A percentile compares a stretch with the other conserved stretches of the same genome.
phyloP scores from a whole-genome alignment of 73 alveolate species.

The Symbiodinium natans region DNA sequence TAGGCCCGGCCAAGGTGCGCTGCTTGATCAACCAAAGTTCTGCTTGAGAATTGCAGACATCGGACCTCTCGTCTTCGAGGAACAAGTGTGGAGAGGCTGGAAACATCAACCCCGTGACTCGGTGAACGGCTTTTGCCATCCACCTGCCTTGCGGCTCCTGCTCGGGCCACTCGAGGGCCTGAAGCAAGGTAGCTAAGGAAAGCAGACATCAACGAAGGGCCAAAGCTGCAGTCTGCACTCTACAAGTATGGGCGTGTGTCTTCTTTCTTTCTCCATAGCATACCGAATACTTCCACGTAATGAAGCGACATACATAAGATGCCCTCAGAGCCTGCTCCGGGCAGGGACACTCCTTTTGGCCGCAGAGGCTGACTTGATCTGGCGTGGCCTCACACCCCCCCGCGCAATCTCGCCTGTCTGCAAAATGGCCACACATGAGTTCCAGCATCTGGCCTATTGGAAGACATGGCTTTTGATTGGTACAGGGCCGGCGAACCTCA shows the following conservation, averaged over 20 bases:
- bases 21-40: conserved; percentile 85
- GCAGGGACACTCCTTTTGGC: neutral
- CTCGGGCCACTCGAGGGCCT: neutral
- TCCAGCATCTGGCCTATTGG: too few species aligned
- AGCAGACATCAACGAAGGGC: too few species aligned
- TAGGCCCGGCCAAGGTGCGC: conserved; percentile 48
- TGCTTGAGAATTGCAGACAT: conserved; percentile 36
- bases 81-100: neutral
- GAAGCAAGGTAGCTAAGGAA: neutral
- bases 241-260: too few species aligned
- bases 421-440: too few species aligned
- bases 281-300: too few species aligned
- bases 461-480: too few species aligned
- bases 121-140: neutral
- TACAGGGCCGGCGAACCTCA: neutral
- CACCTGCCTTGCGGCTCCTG: neutral
- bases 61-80: neutral
- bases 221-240: too few species aligned
- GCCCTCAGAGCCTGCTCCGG: neutral
- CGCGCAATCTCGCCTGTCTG: too few species aligned
- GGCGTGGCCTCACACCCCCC: neutral
- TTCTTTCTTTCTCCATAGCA: too few species aligned
- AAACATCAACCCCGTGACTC: neutral
- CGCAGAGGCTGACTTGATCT: neutral
- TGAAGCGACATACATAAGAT: too few species aligned